Percentiles rank a stretch among this genome's conserved stretches.
These are phyloP conservation scores for Beauveria brongniartii DNA, from an alignment of 2,329 filamentous ascomycete genomes.

Conservation along the genomic window DNA sequence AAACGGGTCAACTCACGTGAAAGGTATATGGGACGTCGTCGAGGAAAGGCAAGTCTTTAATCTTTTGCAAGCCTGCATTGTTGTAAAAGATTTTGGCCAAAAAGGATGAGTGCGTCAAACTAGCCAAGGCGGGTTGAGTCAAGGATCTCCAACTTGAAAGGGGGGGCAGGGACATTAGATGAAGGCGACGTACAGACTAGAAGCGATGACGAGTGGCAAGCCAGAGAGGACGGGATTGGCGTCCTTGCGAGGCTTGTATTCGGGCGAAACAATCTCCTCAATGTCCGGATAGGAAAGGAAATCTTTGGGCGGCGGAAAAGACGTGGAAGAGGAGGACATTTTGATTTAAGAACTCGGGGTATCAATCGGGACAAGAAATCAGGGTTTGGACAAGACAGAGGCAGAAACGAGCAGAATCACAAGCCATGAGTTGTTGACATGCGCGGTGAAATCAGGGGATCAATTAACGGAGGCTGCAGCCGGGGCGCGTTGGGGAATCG, in stretches of 20 bases:
- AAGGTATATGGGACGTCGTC: conserved; percentile 36
- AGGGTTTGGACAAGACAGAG: not conserved
- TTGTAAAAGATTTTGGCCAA: conserved; percentile 61
- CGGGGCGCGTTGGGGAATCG: not conserved
- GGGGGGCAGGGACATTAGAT: not conserved
- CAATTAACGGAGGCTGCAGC: not conserved
- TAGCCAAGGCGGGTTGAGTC: conserved; percentile 21
- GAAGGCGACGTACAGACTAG: conserved; percentile 2
- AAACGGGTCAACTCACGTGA: conserved; percentile 30
- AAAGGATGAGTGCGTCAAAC: conserved; percentile 50
- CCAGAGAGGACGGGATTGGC: conserved; percentile 9
- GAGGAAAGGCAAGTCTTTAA: conserved; percentile 40
- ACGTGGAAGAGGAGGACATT: not conserved
- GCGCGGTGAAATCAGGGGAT: not conserved
- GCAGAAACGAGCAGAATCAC: not conserved
- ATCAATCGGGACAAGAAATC: not conserved
- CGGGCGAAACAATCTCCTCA: not conserved
- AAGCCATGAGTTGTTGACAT: not conserved
- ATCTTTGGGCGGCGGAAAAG: not conserved
- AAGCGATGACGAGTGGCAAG: conserved; percentile 1
- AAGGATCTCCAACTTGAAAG: not conserved
- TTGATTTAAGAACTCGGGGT: no score
- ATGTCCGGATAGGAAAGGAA: conserved; percentile 8
- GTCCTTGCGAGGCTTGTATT: conserved; percentile 3
- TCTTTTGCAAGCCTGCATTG: conserved; percentile 51